Base-by-base conservation (phyloP, 2,329 filamentous ascomycete genomes). In the Aspergillus sp. region DNA sequence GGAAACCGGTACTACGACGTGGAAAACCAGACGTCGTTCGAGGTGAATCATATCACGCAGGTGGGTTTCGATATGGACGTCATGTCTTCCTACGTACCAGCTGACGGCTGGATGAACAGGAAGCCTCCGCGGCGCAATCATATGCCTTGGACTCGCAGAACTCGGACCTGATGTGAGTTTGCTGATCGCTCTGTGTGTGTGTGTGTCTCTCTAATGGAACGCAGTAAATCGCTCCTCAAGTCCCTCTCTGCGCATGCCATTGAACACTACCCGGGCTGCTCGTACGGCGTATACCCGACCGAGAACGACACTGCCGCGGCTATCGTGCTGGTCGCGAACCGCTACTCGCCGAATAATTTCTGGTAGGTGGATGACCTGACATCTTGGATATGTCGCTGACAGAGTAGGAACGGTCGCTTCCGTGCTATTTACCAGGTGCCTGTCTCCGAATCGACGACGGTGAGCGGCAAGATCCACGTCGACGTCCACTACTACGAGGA, bases 401-500 rank as follows among this genome's bases (percentile, higher is more conserved):
- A n/a, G 11, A 6, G 26, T 30, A 86, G 82, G 85, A 96, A 95
- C 64, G 91, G 91, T 41, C 86, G 91, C 42, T 98, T 91, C 85
- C 83, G 91, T 52, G 88, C 85, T 29, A 72, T 82, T 33, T 96
- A 96, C 67, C 73, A 82, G 49, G 82, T 82, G 60, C 72, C 80
- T 41, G 78, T 86, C 1, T 67, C 77, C 2, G 46, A 53, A 4
- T 46, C 57, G 15, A 70, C 71, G 43, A 69, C 69, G 29, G 67
- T 96, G 26, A 77, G 79, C 24, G 91, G 91, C 49, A 78, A 72
- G 37, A 79, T 96, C 61, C 86, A 89, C 60, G 84, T 95, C 33
- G 88, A 96, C 48, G 89, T 98, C 32, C 91, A 98, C 70, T 98
- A 98, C 72, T 98, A 98, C 67, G 91, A 98, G 66, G 93, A 98